These are phyloP conservation scores for Macrolepiota dolichaula DNA, from an alignment of 768 basidiomycete species.

Conservation along the genomic window DNA sequence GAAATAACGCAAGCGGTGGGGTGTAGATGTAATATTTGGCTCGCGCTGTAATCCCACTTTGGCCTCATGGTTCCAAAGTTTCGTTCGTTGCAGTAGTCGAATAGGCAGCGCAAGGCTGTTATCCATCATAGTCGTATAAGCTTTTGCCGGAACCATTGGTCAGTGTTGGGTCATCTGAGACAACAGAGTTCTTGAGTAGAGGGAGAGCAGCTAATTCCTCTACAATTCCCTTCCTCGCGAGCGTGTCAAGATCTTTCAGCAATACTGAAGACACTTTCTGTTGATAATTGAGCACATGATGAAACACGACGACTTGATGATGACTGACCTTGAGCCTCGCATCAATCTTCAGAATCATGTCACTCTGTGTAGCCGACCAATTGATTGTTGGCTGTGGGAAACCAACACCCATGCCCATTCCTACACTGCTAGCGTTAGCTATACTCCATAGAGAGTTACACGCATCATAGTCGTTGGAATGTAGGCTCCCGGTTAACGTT, in stretches of 20 bases:
- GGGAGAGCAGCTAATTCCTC: constrained; percentile 82
- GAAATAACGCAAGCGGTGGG: neutral
- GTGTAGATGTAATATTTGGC: neutral
- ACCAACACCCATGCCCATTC: constrained; percentile 17
- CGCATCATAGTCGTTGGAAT: constrained; percentile 22
- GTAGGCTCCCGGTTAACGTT: constrained; percentile 4
- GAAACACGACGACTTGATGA: neutral
- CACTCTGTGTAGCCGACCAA: constrained; percentile 64
- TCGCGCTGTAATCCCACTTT: neutral
- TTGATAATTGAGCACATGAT: neutral
- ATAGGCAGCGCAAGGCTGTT: neutral
- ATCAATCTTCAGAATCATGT: constrained; percentile 79
- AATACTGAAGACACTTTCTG: constrained; percentile 83
- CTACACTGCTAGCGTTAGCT: constrained; percentile 43
- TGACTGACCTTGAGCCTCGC: constrained; percentile 73
- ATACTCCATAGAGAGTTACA: constrained; percentile 72
- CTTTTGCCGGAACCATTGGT: constrained; percentile 20
- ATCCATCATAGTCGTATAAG: constrained; percentile 24
- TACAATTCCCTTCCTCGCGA: constrained; percentile 77
- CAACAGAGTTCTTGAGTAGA: constrained; percentile 56
- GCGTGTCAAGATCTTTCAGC: constrained; percentile 80
- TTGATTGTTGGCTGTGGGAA: constrained; percentile 41
- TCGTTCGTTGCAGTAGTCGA: neutral
- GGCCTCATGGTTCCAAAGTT: too few species aligned
- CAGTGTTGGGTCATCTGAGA: constrained; percentile 25